phyloP scores from a whole-genome alignment of 345 rosid genomes.

The Laguncularia racemosa region DNA sequence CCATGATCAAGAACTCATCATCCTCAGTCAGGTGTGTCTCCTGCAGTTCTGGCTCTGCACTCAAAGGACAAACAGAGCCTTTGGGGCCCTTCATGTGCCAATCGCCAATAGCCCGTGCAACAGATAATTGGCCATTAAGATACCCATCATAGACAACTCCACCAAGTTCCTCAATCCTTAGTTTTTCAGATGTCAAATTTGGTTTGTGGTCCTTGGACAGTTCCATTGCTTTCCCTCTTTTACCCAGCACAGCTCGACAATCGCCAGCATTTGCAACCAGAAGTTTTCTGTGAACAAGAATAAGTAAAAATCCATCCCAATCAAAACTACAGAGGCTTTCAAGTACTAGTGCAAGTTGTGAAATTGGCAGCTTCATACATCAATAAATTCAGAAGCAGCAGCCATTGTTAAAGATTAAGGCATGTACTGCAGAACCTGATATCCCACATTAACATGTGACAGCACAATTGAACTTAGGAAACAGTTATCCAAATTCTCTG shows the following conservation, averaged over 20 bases:
- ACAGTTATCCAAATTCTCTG: too few species aligned
- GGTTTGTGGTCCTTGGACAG: slow-evolving; percentile 96
- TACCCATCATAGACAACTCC: slow-evolving; percentile 93
- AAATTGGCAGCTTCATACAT: too few species aligned
- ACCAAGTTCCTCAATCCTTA: slow-evolving; percentile 84
- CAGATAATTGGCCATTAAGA: slow-evolving; percentile 94
- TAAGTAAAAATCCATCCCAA: too few species aligned
- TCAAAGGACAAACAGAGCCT: slow-evolving; percentile 81
- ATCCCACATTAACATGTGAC: too few species aligned
- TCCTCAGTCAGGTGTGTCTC: slow-evolving; percentile 63
- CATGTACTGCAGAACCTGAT: too few species aligned
- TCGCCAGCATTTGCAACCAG: slow-evolving; percentile 93
- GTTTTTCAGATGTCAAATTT: slow-evolving; percentile 54
- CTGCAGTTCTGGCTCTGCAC: slow-evolving; percentile 86
- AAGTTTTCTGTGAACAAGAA: slow-evolving; percentile 41
- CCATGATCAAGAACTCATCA: slow-evolving; percentile 95
- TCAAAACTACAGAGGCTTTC: too few species aligned
- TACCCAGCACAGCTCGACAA: slow-evolving; percentile 91
- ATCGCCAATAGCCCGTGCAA: slow-evolving; percentile 94
- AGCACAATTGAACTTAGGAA: too few species aligned
- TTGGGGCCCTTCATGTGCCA: slow-evolving; percentile 98
- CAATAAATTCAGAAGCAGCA: too few species aligned
- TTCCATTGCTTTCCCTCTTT: slow-evolving; percentile 87
- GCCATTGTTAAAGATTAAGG: too few species aligned
- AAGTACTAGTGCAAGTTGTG: too few species aligned